Evolutionary conservation across 345 rosid genomes (phyloP).

Genomic region (Leavenworthia alabamica): DNA sequence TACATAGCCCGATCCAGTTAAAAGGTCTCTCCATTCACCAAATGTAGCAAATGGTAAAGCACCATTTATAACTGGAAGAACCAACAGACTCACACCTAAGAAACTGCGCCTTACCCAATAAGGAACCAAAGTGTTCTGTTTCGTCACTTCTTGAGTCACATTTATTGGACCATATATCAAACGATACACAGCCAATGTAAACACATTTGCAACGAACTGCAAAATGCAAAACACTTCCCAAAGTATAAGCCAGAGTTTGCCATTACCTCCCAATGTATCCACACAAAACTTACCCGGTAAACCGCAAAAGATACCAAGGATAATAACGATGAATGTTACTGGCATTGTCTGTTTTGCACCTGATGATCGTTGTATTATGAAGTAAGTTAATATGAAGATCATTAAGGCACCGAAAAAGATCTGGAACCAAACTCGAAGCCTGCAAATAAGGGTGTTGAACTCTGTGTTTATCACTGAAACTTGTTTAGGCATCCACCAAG

Average conservation of each 20-base stretch:
- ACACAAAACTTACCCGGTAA: conserved; percentile 71
- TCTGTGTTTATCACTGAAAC: conserved; percentile 50
- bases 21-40: conserved; percentile 57
- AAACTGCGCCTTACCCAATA: conserved; percentile 55
- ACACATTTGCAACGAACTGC: conserved; percentile 55
- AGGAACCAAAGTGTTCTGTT: conserved; percentile 29
- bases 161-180: conserved; percentile 50
- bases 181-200: conserved; percentile 36
- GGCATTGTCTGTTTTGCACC: conserved; percentile 65
- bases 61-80: conserved; percentile 62
- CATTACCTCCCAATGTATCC: conserved; percentile 78
- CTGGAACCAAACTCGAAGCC: conserved; percentile 49
- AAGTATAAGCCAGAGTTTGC: conserved; percentile 55
- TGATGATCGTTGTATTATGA: conserved; percentile 60
- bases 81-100: conserved; percentile 33
- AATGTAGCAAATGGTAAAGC: conserved; percentile 64
- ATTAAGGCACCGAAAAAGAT: conserved; percentile 62
- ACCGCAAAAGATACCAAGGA: conserved; percentile 67
- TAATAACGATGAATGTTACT: conserved; percentile 51
- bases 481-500: conserved; percentile 72
- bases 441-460: conserved; percentile 43
- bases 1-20: background rate
- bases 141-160: conserved; percentile 25
- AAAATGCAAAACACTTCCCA: conserved; percentile 69
- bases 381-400: conserved; percentile 46